These are phyloP conservation scores for Xylaria sp. DNA, from an alignment of 495 filamentous ascomycete genomes.

Conservation along the genomic window DNA sequence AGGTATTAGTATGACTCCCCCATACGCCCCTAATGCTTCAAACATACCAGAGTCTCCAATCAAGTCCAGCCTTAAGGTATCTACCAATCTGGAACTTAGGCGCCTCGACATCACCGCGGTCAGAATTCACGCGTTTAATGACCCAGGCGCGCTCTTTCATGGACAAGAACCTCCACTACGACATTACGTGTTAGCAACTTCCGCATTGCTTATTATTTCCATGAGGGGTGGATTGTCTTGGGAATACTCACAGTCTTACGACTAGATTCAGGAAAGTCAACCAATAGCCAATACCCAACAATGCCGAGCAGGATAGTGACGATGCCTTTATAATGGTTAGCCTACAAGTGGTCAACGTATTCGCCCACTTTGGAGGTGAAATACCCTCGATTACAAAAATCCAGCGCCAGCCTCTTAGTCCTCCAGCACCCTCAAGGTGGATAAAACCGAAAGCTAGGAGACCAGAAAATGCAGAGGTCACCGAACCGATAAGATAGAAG, in stretches of 20 bases:
- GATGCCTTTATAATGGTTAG: constrained; percentile 30
- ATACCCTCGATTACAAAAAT: constrained; percentile 65
- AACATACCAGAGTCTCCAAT: constrained; percentile 62
- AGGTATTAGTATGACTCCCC: constrained; percentile 33
- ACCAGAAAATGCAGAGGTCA: constrained; percentile 64
- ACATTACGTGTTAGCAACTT: neutral
- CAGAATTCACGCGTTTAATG: constrained; percentile 59
- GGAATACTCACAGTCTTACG: constrained; percentile 45
- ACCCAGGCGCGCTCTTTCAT: constrained; percentile 58
- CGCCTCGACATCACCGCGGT: constrained; percentile 59
- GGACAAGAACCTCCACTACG: constrained; percentile 57
- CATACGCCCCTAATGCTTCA: constrained; percentile 43
- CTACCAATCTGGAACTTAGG: constrained; percentile 57
- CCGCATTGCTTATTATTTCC: neutral
- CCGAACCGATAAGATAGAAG: constrained; percentile 68
- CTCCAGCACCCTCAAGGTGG: constrained; percentile 57
- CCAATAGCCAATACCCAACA: constrained; percentile 58
- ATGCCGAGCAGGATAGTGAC: constrained; percentile 53
- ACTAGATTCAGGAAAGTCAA: constrained; percentile 65
- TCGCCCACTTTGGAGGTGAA: neutral
- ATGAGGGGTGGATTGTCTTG: neutral
- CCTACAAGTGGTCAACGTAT: neutral
- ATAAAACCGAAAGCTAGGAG: constrained; percentile 69
- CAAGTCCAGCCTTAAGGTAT: constrained; percentile 55
- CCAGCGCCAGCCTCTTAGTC: constrained; percentile 65